Base-by-base conservation (phyloP, 805 yeast genomes). In the Lipomyces yamadae region DNA sequence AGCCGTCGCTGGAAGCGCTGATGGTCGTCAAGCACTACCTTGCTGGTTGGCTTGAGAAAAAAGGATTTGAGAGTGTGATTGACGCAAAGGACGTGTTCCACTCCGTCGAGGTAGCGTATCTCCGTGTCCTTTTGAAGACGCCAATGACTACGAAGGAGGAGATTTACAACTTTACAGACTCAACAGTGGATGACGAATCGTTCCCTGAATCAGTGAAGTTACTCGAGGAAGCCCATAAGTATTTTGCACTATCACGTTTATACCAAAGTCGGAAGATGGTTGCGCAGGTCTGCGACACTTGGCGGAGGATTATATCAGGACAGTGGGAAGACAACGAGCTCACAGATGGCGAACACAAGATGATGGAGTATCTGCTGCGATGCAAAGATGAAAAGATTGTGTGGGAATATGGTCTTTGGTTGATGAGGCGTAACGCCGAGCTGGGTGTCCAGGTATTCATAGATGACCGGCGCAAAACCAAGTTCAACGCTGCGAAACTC, bases 351-450 rank as follows among this genome's bases (percentile, higher is more conserved):
- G 71, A 73, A 15, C 69, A 66, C 33, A 72, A 71, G 52, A 71
- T 78, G 68, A 67, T 70, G 29, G 75, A 72, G 15, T 64, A 71
- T 58, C 71, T 76, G 4, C 52, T 73, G 1, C 54, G 66, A 15
- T 68, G 76, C 55, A 63, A 61, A 7, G 75, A 79, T 53, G 61
- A 64, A 52, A 74, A 73, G 6, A 61, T 78, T n/a, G 78, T 78
- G n/a, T 78, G 80, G 80, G 75, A 74, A 13, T 73, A 76, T 50
- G 80, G 80, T 0, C 56, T 76, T 37, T 76, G 81, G 78, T 71
- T 79, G 13, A 71, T 73, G 34, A 62, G 72, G 56, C 56, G 72
- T n/a, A 72, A 73, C 33, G 73, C 80, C 0, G 64, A 72, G 56
- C 64, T 67, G 3, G 82, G 80, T 1, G 67, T 81, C 2, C 64